phyloP scores from a whole-genome alignment of 2,329 filamentous ascomycete species.

The Penicillium sp. region DNA sequence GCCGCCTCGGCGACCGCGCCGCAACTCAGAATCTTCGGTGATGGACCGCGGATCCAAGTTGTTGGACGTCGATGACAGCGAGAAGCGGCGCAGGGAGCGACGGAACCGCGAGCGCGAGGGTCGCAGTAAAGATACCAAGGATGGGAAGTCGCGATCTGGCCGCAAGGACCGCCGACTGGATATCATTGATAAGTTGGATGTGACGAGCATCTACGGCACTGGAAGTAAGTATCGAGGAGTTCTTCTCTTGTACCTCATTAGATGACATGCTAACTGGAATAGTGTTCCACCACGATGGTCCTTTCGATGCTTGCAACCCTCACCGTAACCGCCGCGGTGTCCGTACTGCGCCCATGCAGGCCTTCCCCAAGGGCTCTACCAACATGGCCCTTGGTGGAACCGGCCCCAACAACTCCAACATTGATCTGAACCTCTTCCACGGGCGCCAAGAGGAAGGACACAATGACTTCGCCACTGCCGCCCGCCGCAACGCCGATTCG shows the following conservation, averaged over 20 bases:
- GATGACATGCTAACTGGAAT: constrained; percentile 9
- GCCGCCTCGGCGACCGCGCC: constrained; percentile 48
- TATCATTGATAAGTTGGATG: constrained; percentile 94
- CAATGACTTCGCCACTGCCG: constrained; percentile 66
- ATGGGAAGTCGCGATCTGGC: constrained; percentile 42
- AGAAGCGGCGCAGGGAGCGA: constrained; percentile 52
- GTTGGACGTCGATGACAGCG: constrained; percentile 48
- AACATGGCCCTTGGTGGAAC: constrained; percentile 91
- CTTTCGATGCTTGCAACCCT: constrained; percentile 94
- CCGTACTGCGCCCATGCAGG: constrained; percentile 88
- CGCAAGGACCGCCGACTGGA: constrained; percentile 61
- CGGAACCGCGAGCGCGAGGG: constrained; percentile 53
- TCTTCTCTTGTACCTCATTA: neutral
- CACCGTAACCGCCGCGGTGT: constrained; percentile 86
- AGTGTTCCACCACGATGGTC: constrained; percentile 98
- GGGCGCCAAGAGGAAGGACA: constrained; percentile 85
- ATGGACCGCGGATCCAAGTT: constrained; percentile 54
- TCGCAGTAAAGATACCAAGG: constrained; percentile 42
- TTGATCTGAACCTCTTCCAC: constrained; percentile 86
- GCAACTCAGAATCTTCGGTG: constrained; percentile 66
- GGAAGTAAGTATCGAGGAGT: constrained; percentile 65
- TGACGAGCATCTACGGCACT: constrained; percentile 91
- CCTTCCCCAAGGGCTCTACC: constrained; percentile 86
- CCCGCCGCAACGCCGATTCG: constrained; percentile 34
- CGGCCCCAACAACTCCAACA: constrained; percentile 76